Evolutionary conservation across 495 filamentous ascomycete species (phyloP).

Genomic region (Aspergillus cavernicola): DNA sequence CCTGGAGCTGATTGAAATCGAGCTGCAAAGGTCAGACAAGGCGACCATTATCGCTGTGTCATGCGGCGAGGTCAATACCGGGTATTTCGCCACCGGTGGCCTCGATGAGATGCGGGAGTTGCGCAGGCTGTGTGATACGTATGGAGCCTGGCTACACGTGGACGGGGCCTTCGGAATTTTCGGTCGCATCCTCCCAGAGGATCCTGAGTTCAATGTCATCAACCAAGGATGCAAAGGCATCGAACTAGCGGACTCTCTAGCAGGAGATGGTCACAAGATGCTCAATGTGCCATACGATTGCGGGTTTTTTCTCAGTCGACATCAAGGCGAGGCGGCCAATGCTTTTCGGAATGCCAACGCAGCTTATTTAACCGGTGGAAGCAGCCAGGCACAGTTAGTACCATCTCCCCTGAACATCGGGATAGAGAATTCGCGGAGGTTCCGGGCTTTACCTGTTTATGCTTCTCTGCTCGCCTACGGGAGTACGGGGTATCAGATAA

Average conservation of each 20-base stretch:
- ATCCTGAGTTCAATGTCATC: slow-evolving; percentile 57
- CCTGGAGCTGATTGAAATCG: slow-evolving; percentile 52
- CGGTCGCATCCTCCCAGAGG: slow-evolving; percentile 58
- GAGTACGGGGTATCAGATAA: slow-evolving; percentile 59
- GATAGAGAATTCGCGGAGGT: slow-evolving; percentile 86
- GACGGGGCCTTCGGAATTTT: slow-evolving; percentile 92
- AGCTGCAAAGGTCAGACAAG: slow-evolving; percentile 45
- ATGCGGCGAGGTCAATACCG: slow-evolving; percentile 88
- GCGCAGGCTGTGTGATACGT: slow-evolving; percentile 64
- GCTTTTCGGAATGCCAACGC: slow-evolving; percentile 86
- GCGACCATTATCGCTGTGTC: slow-evolving; percentile 76
- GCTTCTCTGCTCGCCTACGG: slow-evolving; percentile 76
- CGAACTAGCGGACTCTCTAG: slow-evolving; percentile 84
- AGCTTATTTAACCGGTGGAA: slow-evolving; percentile 62
- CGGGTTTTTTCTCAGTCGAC: slow-evolving; percentile 79
- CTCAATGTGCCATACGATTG: slow-evolving; percentile 97
- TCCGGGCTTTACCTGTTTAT: slow-evolving; percentile 86
- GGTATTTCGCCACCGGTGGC: slow-evolving; percentile 66
- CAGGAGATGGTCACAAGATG: slow-evolving; percentile 83
- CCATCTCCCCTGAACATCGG: slow-evolving; percentile 84
- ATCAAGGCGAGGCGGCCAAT: slow-evolving; percentile 49
- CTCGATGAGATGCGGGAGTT: slow-evolving; percentile 58
- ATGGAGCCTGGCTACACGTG: slow-evolving; percentile 84
- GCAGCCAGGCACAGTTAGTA: slow-evolving; percentile 42
- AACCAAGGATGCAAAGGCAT: slow-evolving; percentile 56